Conservation (phyloP, 192 early-diverging fungal genomes). For the Spinellus fusiger region DNA sequence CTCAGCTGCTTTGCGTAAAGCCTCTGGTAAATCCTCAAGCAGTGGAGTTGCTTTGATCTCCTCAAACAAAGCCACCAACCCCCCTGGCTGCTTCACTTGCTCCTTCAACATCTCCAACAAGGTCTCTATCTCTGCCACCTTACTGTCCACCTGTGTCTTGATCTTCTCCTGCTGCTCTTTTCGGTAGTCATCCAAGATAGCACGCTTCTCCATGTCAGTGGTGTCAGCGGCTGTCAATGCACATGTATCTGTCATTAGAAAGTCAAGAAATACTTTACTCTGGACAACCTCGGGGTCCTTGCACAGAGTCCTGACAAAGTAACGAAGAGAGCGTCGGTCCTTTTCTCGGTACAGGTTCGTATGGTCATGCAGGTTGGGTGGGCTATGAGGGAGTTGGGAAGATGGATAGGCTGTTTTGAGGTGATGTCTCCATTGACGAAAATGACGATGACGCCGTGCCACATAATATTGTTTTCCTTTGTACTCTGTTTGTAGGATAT, state of each 20-base stretch:
- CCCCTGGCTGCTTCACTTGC: constrained; percentile 35
- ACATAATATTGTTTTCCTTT: constrained; percentile 24
- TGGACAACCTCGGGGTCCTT: constrained; percentile 16
- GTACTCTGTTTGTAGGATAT: constrained; percentile 29
- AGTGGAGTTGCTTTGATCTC: constrained; percentile 26
- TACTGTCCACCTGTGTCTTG: constrained; percentile 35
- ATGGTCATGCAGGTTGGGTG: constrained; percentile 22
- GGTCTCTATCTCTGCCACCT: constrained; percentile 36
- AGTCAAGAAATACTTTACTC: constrained; percentile 18
- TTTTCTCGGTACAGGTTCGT: constrained; percentile 31
- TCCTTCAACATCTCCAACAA: constrained; percentile 42
- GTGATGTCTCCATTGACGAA: constrained; percentile 31
- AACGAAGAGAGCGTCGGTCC: constrained; percentile 39
- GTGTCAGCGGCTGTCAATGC: constrained; percentile 25
- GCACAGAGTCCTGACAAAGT: constrained; percentile 28
- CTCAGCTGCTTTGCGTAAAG: constrained; percentile 42
- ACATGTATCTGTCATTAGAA: constrained; percentile 33
- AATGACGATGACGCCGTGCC: constrained; percentile 38
- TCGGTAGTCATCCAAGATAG: constrained; percentile 32
- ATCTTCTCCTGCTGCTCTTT: constrained; percentile 36
- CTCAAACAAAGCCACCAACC: constrained; percentile 20
- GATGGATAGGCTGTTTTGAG: constrained; percentile 35
- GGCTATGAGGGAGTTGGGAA: constrained; percentile 31
- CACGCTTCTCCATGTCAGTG: constrained; percentile 30
- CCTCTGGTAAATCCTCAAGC: constrained; percentile 31